Evolutionary conservation across 345 rosid genomes (phyloP).

Genomic region (Salix brachista): DNA sequence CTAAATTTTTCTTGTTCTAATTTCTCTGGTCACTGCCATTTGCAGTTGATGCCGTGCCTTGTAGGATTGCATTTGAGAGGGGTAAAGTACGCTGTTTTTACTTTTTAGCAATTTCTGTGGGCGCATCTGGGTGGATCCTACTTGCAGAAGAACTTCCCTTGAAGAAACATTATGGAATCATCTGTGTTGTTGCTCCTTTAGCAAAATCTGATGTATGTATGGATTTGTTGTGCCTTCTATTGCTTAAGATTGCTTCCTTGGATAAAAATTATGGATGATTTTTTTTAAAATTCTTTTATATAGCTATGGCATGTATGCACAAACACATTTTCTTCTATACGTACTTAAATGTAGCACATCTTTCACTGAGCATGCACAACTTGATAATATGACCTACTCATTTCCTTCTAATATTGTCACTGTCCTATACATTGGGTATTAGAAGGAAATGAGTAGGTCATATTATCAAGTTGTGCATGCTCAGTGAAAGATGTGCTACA

Average conservation of each 20-base stretch:
- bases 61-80: slow-evolving; percentile 93
- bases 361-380: background rate
- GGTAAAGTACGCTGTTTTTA: slow-evolving; percentile 78
- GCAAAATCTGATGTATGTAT: slow-evolving; percentile 73
- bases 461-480: too few relatives aligned
- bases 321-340: background rate
- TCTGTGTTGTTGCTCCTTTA: slow-evolving; percentile 82
- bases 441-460: too few relatives aligned
- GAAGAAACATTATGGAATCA: slow-evolving; percentile 56
- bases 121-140: slow-evolving; percentile 78
- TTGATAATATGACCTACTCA: background rate
- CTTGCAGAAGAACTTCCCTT: slow-evolving; percentile 71
- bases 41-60: slow-evolving; percentile 86
- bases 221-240: slow-evolving; percentile 2
- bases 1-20: slow-evolving; percentile 11
- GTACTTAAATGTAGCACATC: background rate
- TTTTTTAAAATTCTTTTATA: background rate
- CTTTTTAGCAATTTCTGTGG: slow-evolving; percentile 65
- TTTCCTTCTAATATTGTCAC: background rate
- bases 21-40: slow-evolving; percentile 25
- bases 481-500: too few relatives aligned
- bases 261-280: background rate
- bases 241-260: background rate
- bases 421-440: background rate
- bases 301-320: background rate